Evolutionary conservation across 768 basidiomycete genomes (phyloP).

Genomic region (Suillus fuscotomentosus): DNA sequence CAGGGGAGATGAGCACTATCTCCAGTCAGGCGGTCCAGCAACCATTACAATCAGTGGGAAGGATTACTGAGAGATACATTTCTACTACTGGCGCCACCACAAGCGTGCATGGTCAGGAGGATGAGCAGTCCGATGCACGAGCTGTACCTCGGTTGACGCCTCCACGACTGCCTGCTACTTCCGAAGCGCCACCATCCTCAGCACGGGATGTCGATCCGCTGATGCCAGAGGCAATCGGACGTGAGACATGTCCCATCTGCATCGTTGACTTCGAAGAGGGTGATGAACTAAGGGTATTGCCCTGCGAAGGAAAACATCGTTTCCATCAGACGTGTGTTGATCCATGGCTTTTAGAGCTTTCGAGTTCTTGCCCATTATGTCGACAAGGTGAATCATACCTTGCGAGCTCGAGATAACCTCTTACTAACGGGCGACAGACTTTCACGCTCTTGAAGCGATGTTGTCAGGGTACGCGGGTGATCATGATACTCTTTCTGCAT

Average conservation of each 20-base stretch:
- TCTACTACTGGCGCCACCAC: neutral
- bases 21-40: neutral
- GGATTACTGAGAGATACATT: neutral
- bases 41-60: neutral
- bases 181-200: slow-evolving; percentile 1
- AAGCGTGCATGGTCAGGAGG: slow-evolving; percentile 3
- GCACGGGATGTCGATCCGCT: slow-evolving; percentile 35
- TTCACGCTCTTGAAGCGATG: slow-evolving; percentile 60
- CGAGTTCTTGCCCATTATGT: slow-evolving; percentile 90
- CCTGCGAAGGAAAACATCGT: slow-evolving; percentile 87
- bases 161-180: neutral
- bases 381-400: slow-evolving; percentile 64
- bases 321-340: slow-evolving; percentile 93
- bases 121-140: slow-evolving; percentile 6
- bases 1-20: slow-evolving; percentile 5
- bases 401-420: neutral
- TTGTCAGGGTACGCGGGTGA: slow-evolving; percentile 35
- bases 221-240: slow-evolving; percentile 66
- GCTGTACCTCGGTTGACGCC: slow-evolving; percentile 7
- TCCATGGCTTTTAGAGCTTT: slow-evolving; percentile 89
- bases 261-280: slow-evolving; percentile 93
- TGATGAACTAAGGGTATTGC: slow-evolving; percentile 86
- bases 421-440: slow-evolving; percentile 39
- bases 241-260: slow-evolving; percentile 93
- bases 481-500: slow-evolving; percentile 5